Percentiles rank a stretch among this genome's conserved stretches.
phyloP scores from a whole-genome alignment of 176 grass and related monocot genomes.

The Rhynchospora tenuis region DNA sequence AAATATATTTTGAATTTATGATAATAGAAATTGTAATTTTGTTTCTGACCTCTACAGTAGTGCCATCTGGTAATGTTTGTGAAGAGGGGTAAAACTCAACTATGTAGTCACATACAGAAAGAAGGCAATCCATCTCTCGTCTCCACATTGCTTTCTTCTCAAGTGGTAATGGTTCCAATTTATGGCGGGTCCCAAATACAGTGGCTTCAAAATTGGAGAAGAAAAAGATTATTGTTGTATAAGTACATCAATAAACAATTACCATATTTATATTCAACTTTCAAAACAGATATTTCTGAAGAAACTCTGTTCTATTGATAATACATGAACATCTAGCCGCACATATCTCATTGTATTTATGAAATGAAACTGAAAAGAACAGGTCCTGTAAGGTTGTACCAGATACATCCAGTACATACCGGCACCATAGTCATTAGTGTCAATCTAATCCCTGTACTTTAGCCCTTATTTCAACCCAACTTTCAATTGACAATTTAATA shows the following conservation, averaged over 20 bases:
- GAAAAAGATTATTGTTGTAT: not conserved
- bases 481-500: not conserved
- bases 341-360: not conserved
- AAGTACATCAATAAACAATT: not conserved
- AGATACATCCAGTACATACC: not conserved
- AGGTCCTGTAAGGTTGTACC: not conserved
- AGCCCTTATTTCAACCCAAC: not conserved
- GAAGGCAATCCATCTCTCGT: conserved; percentile 95
- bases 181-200: conserved; percentile 77
- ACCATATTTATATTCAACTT: not conserved
- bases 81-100: conserved; percentile 86
- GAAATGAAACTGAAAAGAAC: not conserved
- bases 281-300: not conserved
- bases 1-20: not conserved
- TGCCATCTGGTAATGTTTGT: conserved; percentile 68
- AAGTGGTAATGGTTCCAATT: conserved; percentile 67
- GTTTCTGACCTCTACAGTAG: conserved; percentile 66
- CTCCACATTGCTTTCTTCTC: conserved; percentile 97
- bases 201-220: conserved; percentile 40
- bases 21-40: not conserved
- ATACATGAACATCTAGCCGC: not conserved
- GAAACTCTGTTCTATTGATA: not conserved
- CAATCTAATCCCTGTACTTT: not conserved
- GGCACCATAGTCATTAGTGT: not conserved
- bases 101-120: conserved; percentile 92